Evolutionary conservation across 2,329 filamentous ascomycete genomes (phyloP), one percentile per base, ranked within the genome.

Genomic region (Colletotrichum agaves): DNA sequence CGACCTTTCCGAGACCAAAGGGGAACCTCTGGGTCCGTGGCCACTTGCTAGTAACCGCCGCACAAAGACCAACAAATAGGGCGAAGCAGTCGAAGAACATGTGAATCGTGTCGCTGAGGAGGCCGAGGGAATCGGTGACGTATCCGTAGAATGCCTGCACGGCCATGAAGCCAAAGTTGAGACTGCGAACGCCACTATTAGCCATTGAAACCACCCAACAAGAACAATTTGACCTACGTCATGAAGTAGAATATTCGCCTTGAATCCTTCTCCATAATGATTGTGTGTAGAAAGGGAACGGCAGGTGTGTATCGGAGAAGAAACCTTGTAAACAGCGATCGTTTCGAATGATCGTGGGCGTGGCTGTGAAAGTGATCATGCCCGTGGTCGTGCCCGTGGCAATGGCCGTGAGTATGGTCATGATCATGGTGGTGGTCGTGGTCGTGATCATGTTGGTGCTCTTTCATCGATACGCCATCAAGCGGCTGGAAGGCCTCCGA

Each of bases 41-140:
- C 94, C 96, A 98, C 79, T 98, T 98, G 80, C 93, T 96, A 84
- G 97, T 93, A 5, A 99, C 94, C 2, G 95, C 91, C 31, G 96
- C 96, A 73, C 95, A 91, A 10, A 99, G 84, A 11, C 96, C 96
- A 39, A 99, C 94, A 1, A 93, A 88, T 31, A 99, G 86, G 19
- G 95, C 96, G 39, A 98, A 90, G 73, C 96, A 99, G 79, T 99
- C 96, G 74, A 99, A 98, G 75, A 99, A 95, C 96, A 99, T 99
- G 80, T 99, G 96, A 70, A 99, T 96, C 74, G 94, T 98, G 79
- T 99, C 96, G 72, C 94, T 97, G 17, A 99, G 87, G n/a, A 99
- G 85, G 3, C 96, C 96, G 5, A 99, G 83, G 0, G 96, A 99
- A 72, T 97, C 94, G 3, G 94, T 98, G 11, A 96, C 82, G 74